Conservation (phyloP, 2,329 filamentous ascomycete species). For the Fusarium lyarnte region DNA sequence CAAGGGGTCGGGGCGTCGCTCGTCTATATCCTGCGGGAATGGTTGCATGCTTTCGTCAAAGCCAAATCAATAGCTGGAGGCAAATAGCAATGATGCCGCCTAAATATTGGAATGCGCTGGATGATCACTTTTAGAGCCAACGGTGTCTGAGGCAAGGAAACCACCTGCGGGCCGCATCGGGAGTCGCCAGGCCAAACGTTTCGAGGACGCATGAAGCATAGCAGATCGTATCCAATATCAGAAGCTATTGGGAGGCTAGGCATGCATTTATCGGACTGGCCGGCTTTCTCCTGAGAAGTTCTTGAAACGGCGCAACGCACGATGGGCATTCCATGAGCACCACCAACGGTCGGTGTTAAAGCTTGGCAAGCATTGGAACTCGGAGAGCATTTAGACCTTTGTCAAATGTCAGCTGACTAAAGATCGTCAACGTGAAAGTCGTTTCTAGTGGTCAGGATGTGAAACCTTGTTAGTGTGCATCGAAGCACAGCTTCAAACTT, state of each 20-base stretch:
- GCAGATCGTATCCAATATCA: neutral
- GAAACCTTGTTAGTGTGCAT: neutral
- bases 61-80: neutral
- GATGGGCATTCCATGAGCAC: neutral
- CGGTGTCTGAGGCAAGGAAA: neutral
- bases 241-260: neutral
- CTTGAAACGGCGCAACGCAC: neutral
- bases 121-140: conserved; percentile 12
- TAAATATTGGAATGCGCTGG: conserved; percentile 8
- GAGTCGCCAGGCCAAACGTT: neutral
- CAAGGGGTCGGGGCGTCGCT: neutral
- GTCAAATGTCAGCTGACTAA: neutral
- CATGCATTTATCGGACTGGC: neutral
- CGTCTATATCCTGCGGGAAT: neutral
- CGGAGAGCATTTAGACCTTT: neutral
- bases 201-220: neutral
- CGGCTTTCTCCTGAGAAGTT: too few species aligned
- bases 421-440: neutral
- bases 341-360: neutral
- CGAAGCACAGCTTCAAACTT: neutral
- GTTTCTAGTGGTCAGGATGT: neutral
- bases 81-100: neutral
- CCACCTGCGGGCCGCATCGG: neutral
- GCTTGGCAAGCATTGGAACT: neutral
- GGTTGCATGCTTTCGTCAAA: neutral